phyloP scores from a whole-genome alignment of 73 alveolate genomes.

The Paraurostyla sp. region DNA sequence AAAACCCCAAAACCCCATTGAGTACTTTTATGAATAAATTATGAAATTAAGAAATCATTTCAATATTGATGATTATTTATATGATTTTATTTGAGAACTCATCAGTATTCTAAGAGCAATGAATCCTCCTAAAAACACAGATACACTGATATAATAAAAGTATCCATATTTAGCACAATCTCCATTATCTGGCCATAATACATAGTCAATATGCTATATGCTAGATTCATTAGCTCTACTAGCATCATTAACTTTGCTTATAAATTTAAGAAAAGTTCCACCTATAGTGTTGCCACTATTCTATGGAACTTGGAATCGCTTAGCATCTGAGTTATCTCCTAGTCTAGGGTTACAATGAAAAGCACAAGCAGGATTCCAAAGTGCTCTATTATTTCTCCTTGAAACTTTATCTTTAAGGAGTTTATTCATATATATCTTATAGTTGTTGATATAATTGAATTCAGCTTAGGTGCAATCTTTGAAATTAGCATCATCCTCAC shows the following conservation, averaged over 20 bases:
- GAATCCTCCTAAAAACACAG: too few species aligned
- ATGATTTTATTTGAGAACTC: too few species aligned
- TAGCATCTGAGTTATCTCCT: not conserved
- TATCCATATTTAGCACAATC: not conserved
- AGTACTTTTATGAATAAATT: too few species aligned
- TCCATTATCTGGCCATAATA: constrained; percentile 13
- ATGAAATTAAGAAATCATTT: too few species aligned
- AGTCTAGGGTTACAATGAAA: constrained; percentile 12
- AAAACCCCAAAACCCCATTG: too few species aligned
- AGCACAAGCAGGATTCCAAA: not conserved
- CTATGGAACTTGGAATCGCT: not conserved
- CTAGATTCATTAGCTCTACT: not conserved
- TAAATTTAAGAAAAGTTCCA: not conserved
- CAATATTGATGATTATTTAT: too few species aligned
- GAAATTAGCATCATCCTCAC: not conserved
- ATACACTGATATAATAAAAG: too few species aligned
- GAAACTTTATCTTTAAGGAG: not conserved
- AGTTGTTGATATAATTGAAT: not conserved
- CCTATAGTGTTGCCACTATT: constrained; percentile 11
- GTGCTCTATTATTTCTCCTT: not conserved
- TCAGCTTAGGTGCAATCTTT: not conserved
- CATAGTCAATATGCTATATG: not conserved
- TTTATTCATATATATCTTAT: not conserved
- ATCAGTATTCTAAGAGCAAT: too few species aligned
- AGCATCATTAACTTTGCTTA: not conserved